Evolutionary conservation across 495 filamentous ascomycete species (phyloP).

Genomic region (Penicillium paradoxum): DNA sequence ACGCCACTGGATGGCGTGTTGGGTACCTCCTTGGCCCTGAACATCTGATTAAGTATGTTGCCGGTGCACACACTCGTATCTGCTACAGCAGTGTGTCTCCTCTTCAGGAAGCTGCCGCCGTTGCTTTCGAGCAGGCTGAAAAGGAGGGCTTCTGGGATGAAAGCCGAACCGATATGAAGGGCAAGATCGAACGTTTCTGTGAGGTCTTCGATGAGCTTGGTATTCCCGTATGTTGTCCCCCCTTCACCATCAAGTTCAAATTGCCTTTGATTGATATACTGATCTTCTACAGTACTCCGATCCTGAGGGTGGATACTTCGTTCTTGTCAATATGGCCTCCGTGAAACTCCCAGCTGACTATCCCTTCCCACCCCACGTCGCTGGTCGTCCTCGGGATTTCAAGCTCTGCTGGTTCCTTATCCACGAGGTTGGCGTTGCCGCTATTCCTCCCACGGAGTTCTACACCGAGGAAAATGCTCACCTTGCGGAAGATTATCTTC

Average conservation of each 20-base stretch:
- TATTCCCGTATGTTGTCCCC: conserved; percentile 53
- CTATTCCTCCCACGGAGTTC: conserved; percentile 95
- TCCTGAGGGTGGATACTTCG: conserved; percentile 95
- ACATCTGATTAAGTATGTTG: conserved; percentile 85
- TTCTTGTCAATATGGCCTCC: conserved; percentile 83
- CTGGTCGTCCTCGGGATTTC: conserved; percentile 82
- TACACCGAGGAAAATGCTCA: conserved; percentile 79
- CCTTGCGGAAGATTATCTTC: conserved; percentile 85
- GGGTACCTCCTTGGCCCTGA: conserved; percentile 90
- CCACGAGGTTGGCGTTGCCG: conserved; percentile 89
- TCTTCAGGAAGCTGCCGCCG: conserved; percentile 91
- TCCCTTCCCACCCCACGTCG: conserved; percentile 83
- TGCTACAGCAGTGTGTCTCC: conserved; percentile 93
- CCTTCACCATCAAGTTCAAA: neutral
- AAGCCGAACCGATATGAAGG: conserved; percentile 76
- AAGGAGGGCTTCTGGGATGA: conserved; percentile 83
- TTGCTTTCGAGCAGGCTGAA: conserved; percentile 90
- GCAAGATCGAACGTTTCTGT: conserved; percentile 85
- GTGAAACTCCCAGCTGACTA: conserved; percentile 78
- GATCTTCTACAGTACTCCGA: conserved; percentile 60
- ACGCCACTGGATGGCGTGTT: conserved; percentile 94
- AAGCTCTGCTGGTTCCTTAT: conserved; percentile 94
- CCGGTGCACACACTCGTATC: conserved; percentile 89
- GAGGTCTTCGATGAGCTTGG: conserved; percentile 82
- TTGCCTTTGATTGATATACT: neutral